phyloP scores from a whole-genome alignment of 192 early-diverging fungal genomes.

The Haplosporangium gracile region DNA sequence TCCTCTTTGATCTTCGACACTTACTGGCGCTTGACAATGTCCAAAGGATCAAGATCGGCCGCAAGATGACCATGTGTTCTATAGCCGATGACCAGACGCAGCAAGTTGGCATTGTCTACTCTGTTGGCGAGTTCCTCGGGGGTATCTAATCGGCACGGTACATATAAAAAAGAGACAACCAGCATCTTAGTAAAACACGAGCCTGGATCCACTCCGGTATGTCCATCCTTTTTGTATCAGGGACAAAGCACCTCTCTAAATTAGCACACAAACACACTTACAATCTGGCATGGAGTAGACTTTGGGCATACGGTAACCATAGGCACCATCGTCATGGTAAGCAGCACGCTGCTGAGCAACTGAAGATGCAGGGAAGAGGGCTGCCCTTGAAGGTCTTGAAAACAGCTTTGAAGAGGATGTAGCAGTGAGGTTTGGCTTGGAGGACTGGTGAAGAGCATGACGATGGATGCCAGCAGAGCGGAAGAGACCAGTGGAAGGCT shows the following conservation, averaged over 20 bases:
- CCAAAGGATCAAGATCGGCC: slow-evolving; percentile 90
- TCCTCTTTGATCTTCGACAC: slow-evolving; percentile 13
- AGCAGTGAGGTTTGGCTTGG: slow-evolving; percentile 9
- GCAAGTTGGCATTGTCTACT: slow-evolving; percentile 83
- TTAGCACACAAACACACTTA: slow-evolving; percentile 50
- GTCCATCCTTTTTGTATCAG: background rate
- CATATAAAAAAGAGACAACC: background rate
- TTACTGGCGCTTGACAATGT: slow-evolving; percentile 76
- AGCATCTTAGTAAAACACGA: background rate
- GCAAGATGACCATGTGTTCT: slow-evolving; percentile 86
- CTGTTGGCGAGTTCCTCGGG: slow-evolving; percentile 86
- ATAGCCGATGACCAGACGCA: slow-evolving; percentile 86
- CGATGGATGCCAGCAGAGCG: slow-evolving; percentile 49
- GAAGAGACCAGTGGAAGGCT: slow-evolving; percentile 18
- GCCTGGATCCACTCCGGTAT: background rate
- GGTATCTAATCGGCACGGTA: slow-evolving; percentile 64
- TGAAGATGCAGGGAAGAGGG: slow-evolving; percentile 14
- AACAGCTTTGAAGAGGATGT: slow-evolving; percentile 19
- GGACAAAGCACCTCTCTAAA: background rate
- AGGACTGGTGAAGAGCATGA: slow-evolving; percentile 31
- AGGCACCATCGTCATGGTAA: slow-evolving; percentile 88
- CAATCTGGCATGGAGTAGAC: slow-evolving; percentile 81
- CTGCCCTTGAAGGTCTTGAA: slow-evolving; percentile 1
- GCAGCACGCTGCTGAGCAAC: slow-evolving; percentile 34
- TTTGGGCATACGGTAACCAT: slow-evolving; percentile 89